Base-by-base conservation (phyloP, 495 filamentous ascomycete species). In the Pyrenula aspistea region DNA sequence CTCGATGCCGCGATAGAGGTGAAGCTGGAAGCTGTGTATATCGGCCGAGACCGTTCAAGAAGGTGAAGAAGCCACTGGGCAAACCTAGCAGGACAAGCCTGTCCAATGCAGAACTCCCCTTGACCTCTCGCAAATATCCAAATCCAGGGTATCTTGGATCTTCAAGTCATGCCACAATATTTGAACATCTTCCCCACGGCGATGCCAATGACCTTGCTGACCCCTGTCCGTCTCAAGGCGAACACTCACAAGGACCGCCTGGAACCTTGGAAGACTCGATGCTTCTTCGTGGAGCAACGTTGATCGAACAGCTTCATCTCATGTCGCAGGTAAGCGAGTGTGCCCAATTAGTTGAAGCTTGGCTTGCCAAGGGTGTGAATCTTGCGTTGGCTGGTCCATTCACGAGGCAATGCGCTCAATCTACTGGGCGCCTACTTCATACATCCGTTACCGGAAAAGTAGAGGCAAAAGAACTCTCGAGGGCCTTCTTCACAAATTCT, bases 91-190 rank as follows among this genome's bases (percentile, higher is more conserved):
- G n/a, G n/a, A n/a, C n/a, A n/a, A n/a, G n/a, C n/a, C n/a, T 42
- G 19, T 59, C 49, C 47, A 51, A 24, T 19, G 31, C 59, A 57
- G n/a, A 25, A 22, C 57, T 49, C 19, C 36, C 63, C 22, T 64
- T 61, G 21, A 63, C 54, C 24, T 60, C 64, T 23, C 61, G 63
- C 54, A 63, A 62, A 22, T 73, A 74, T 57, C 72, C 71, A 1
- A 75, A 75, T 47, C 72, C 72, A 1, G 72, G 72, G 19, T 74
- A 68, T 59, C 58, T 74, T 24, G 72, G 71, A 4, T 68, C 65
- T n/a, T 73, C 71, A 10, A 74, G 71, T 54, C 70, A 74, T 64
- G 65, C 64, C 10, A 66, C 70, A 22, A 71, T 75, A 50, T 71
- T 74, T 51, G 67, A 69, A 15, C 70, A 75, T 53, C 67, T 75